Conservation (phyloP, 2,329 filamentous ascomycete species). For the Epichloe elymi region DNA sequence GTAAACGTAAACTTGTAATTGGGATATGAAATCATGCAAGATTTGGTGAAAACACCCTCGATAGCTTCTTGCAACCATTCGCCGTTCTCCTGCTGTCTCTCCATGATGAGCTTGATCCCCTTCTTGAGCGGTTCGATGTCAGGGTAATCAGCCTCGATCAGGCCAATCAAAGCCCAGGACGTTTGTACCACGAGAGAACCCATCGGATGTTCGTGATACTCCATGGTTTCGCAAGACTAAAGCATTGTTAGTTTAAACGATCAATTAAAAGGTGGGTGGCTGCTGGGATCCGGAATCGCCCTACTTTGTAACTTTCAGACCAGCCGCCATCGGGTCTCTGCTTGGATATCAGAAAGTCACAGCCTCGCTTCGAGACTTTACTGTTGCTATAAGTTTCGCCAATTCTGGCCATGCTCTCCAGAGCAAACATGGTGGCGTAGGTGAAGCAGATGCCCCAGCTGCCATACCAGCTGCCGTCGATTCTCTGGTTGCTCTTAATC, state of each 20-base stretch:
- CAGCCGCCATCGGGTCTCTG: slow-evolving; percentile 87
- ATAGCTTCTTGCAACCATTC: slow-evolving; percentile 95
- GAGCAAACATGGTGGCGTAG: slow-evolving; percentile 90
- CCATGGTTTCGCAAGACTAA: slow-evolving; percentile 61
- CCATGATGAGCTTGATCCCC: slow-evolving; percentile 67
- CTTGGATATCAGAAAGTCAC: slow-evolving; percentile 72
- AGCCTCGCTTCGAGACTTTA: slow-evolving; percentile 56
- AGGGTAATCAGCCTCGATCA: slow-evolving; percentile 75
- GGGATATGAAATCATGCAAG: slow-evolving; percentile 97
- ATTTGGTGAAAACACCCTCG: slow-evolving; percentile 98
- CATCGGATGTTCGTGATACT: slow-evolving; percentile 60
- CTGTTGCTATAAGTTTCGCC: slow-evolving; percentile 74
- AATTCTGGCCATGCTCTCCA: slow-evolving; percentile 70
- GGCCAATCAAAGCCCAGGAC: slow-evolving; percentile 71
- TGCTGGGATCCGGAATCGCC: not conserved
- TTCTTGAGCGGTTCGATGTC: slow-evolving; percentile 57
- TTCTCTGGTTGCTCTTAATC: slow-evolving; percentile 65
- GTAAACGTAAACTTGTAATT: slow-evolving; percentile 98
- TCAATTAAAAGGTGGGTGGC: too few species aligned
- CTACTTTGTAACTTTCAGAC: slow-evolving; percentile 80
- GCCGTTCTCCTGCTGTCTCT: slow-evolving; percentile 72
- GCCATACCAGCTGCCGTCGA: slow-evolving; percentile 93
- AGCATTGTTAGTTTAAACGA: slow-evolving; percentile 7
- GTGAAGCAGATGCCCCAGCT: slow-evolving; percentile 98
- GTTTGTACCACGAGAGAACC: slow-evolving; percentile 89